Conservation (phyloP, 768 basidiomycete species). For the Clitopilus passeckerianus region DNA sequence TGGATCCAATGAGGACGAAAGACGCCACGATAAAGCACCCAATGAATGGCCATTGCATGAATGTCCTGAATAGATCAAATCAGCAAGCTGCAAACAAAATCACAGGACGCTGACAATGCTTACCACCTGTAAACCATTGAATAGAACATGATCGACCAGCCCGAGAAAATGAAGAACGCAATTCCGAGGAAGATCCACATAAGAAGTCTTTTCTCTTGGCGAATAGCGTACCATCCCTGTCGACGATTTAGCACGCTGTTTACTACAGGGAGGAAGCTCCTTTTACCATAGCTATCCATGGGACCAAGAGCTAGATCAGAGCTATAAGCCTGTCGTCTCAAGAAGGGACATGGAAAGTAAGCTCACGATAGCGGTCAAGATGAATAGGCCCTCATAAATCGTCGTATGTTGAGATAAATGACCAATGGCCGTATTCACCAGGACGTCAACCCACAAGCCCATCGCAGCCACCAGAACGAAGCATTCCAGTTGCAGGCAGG, state of each 20-base stretch:
- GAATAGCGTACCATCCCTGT: conserved; percentile 53
- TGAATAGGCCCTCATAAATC: conserved; percentile 40
- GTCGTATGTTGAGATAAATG: conserved; percentile 33
- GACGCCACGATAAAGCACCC: conserved; percentile 40
- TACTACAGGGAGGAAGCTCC: not conserved
- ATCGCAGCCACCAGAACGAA: conserved; percentile 46
- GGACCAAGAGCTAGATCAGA: conserved; percentile 35
- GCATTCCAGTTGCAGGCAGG: conserved; percentile 48
- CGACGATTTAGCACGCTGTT: not conserved
- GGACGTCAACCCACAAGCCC: conserved; percentile 53
- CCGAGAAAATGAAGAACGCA: conserved; percentile 27
- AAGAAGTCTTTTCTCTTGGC: conserved; percentile 34
- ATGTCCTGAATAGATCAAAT: conserved; percentile 31
- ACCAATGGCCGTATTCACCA: conserved; percentile 41
- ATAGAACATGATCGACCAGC: conserved; percentile 43
- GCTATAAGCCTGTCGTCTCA: not conserved
- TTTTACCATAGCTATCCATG: conserved; percentile 49
- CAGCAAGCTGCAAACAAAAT: not conserved
- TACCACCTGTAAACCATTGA: conserved; percentile 40
- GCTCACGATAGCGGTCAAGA: conserved; percentile 39
- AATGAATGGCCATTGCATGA: conserved; percentile 44
- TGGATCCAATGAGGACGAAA: conserved; percentile 34
- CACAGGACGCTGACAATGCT: conserved; percentile 5
- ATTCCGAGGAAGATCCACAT: conserved; percentile 40
- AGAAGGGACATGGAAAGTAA: no score